phyloP scores from a whole-genome alignment of 306 rosid species.

The Arachis stenosperma region DNA sequence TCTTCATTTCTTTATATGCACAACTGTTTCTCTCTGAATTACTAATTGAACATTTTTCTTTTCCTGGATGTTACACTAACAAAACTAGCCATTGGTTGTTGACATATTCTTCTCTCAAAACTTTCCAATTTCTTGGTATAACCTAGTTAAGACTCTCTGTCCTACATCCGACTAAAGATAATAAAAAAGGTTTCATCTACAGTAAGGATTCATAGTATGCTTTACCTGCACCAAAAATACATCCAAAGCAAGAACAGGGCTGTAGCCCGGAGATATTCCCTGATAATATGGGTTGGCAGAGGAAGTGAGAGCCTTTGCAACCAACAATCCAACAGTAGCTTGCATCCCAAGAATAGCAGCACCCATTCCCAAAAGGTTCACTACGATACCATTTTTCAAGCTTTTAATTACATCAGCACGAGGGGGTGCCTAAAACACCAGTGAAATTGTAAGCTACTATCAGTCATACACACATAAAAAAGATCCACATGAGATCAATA shows the following conservation, averaged over 20 bases:
- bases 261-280: slow-evolving; percentile 80
- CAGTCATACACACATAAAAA: background rate
- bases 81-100: background rate
- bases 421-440: slow-evolving; percentile 81
- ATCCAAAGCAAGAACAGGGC: slow-evolving; percentile 95
- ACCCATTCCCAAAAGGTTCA: slow-evolving; percentile 94
- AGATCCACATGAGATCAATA: background rate
- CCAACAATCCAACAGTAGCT: slow-evolving; percentile 91
- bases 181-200: slow-evolving; percentile 9
- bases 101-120: background rate
- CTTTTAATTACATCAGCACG: slow-evolving; percentile 95
- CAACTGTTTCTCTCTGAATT: background rate
- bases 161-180: background rate
- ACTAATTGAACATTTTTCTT: background rate
- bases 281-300: slow-evolving; percentile 88
- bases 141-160: background rate
- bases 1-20: background rate
- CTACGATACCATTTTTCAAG: slow-evolving; percentile 73
- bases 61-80: background rate
- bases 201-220: slow-evolving; percentile 4
- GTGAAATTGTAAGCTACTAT: slow-evolving; percentile 2
- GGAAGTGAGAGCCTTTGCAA: slow-evolving; percentile 95
- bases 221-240: slow-evolving; percentile 95
- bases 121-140: background rate
- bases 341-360: slow-evolving; percentile 96